Evolutionary conservation across 768 basidiomycete species (phyloP), one percentile per base, ranked within the genome.

Genomic region (Rhodotorula babjevae): DNA sequence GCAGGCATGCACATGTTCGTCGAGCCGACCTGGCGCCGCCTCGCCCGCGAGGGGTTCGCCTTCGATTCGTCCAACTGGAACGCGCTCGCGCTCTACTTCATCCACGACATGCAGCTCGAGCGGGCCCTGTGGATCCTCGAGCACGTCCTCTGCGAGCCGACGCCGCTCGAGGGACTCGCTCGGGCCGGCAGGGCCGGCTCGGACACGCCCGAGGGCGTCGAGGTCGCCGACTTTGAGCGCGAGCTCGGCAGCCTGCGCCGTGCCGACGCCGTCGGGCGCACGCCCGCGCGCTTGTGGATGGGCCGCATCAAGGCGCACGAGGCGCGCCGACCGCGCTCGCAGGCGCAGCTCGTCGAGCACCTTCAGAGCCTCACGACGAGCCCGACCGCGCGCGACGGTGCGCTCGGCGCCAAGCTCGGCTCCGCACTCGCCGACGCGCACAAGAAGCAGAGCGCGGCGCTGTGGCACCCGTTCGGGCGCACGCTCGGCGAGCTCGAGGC

Each of bases 1-100:
- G 58, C 91, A 4, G 81, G 82, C 7, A 85, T 85, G 0, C 89
- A 88, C 3, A 78, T 82, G 50, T 89, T 93, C 76, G 84, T 94
- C 58, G 85, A 87, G 25, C 78, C 79, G 7, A 83, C 85, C 0
- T 97, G 95, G 93, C 82, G 83, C n/a, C 79, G 82, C 44, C 84
- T 91, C 62, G 85, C 85, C 71, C 74, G 80, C 19, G 80, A 83
- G 18, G 90, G 91, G 3, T 89, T 94, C 76, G 84, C 84, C 21
- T 92, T 93, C 79, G 91, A 94, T 79, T 85, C 90, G 21, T 87
- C 90, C 77, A 97, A 96, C 80, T 98, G 92, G 90, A 96, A 95
- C 78, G 87, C 91, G 77, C 84, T 96, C 40, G 85, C 84, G 36
- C 83, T 89, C 18, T 89, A 88, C 23, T 84, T 94, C 33, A 84